phyloP scores from a whole-genome alignment of 2,329 filamentous ascomycete genomes.

The Arthroderma uncinatum region DNA sequence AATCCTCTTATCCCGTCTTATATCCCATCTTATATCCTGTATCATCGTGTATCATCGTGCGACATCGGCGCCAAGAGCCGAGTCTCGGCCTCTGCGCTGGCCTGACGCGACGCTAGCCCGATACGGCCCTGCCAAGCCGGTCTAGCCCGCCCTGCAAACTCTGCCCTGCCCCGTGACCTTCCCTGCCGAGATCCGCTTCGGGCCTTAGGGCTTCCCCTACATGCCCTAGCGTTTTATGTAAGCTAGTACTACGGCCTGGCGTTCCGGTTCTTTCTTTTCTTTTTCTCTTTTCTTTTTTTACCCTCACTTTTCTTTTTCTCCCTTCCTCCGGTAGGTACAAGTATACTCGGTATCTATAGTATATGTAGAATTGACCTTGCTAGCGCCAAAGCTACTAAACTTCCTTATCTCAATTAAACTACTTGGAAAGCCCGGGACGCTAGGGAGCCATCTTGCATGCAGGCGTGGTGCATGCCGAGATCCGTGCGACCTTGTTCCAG shows the following conservation, averaged over 20 bases:
- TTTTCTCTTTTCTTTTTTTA: not conserved
- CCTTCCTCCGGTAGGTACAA: too few relatives aligned
- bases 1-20: too few relatives aligned
- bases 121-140: not conserved
- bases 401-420: conserved; percentile 1
- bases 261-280: not conserved
- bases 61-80: too few relatives aligned
- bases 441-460: not conserved
- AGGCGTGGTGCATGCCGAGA: not conserved
- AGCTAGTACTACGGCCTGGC: not conserved
- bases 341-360: too few relatives aligned
- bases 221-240: not conserved
- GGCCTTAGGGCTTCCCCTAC: not conserved
- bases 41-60: not conserved
- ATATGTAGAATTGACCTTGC: too few relatives aligned
- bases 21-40: not conserved
- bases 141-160: not conserved
- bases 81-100: too few relatives aligned
- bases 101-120: too few relatives aligned
- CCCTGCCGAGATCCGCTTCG: not conserved
- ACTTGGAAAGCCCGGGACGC: not conserved
- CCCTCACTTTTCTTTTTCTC: not conserved
- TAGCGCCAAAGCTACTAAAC: too few relatives aligned
- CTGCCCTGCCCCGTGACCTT: conserved; percentile 3
- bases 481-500: not conserved